These are phyloP conservation scores for Epichloe brachyelytri DNA, from an alignment of 2,329 filamentous ascomycete species.

Conservation along the genomic window DNA sequence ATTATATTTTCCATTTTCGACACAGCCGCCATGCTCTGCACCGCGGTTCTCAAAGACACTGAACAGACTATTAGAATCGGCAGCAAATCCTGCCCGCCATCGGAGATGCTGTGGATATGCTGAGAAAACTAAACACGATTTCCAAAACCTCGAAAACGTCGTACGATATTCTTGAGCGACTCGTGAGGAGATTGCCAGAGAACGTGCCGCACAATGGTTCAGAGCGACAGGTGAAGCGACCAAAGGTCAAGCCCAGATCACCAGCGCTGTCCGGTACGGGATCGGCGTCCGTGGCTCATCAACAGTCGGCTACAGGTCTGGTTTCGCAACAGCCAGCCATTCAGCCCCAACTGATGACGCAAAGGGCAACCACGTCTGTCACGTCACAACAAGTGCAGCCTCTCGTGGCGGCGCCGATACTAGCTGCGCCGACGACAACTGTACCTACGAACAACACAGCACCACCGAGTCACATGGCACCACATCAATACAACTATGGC, in stretches of 20 bases:
- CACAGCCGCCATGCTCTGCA: constrained; percentile 34
- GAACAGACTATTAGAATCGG: constrained; percentile 23
- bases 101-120: constrained; percentile 17
- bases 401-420: neutral
- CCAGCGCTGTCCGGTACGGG: neutral
- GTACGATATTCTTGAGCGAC: constrained; percentile 19
- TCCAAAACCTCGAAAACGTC: constrained; percentile 23
- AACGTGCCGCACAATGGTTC: neutral
- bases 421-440: neutral
- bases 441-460: neutral
- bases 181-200: constrained; percentile 16
- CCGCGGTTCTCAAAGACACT: constrained; percentile 35
- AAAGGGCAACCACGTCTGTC: neutral
- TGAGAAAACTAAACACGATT: constrained; percentile 18
- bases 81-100: constrained; percentile 27
- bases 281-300: neutral
- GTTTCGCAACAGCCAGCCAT: neutral
- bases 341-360: neutral
- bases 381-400: neutral
- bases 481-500: neutral
- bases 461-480: neutral
- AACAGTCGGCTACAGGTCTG: neutral
- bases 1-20: constrained; percentile 39
- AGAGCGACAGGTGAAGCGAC: constrained; percentile 4
- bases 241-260: neutral